Base-by-base conservation (phyloP, 2,329 filamentous ascomycete genomes). In the Ophiostoma perfectum region DNA sequence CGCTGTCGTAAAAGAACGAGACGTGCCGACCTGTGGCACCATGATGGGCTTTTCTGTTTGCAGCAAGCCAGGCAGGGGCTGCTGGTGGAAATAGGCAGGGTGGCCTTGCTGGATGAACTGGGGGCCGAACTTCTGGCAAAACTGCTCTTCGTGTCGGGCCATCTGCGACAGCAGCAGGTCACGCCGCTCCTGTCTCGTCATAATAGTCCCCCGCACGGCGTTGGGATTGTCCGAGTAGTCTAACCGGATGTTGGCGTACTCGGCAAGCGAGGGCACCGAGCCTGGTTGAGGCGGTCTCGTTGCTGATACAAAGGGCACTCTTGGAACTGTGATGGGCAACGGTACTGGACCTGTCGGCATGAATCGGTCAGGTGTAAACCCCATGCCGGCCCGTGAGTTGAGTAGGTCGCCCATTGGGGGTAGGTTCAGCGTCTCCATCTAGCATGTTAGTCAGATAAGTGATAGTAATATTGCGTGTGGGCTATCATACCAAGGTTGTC, bases 331-430 rank as follows among this genome's bases (percentile, higher is more conserved):
- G 11, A 60, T 60, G 27, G 55, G 55, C 27, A 60, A 14, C 11
- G 55, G 55, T 27, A 60, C 55, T 4, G 55, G 27, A 14, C 27
- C 27, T 11, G 55, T 38, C 9, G 55, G 55, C 5, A 11, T 38
- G 27, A 60, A 60, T 18, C 27, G 27, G 27, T 5, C 27, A 6
- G 27, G 55, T 16, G 27, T 38, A n/a, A 41, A 42, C 14, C 39
- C 58, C 58, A 63, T 63, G 58, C 58, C 58, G 3, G 58, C 58
- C 27, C 58, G 58, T 39, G 58, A 36, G 58, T 63, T 41, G 38
- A 63, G 58, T 14, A 63, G 38, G 16, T 42, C 7, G 38, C 58
- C 58, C 5, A 38, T 18, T 14, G 14, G 58, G 9, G 58, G 58
- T 5, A 63, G 58, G 38, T 63, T 42, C 2, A 63, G 16, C 14